These are phyloP conservation scores for Thelonectria olida DNA, from an alignment of 2,329 filamentous ascomycete species.

Conservation along the genomic window DNA sequence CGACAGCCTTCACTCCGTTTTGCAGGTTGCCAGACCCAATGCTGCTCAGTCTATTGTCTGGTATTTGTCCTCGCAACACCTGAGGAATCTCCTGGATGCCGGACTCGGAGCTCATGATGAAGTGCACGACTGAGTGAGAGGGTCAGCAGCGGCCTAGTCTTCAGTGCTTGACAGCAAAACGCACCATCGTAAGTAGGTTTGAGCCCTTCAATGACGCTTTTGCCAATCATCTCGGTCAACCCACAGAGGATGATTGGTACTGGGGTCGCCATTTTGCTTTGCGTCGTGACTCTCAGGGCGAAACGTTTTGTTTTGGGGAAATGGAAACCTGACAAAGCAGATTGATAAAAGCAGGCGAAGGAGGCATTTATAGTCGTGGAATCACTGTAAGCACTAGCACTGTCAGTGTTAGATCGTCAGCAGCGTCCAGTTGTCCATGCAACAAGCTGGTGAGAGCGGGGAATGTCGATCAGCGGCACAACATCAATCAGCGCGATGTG, in stretches of 20 bases:
- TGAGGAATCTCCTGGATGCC: conserved; percentile 32
- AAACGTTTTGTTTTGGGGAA: too few relatives aligned
- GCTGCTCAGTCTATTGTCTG: neutral
- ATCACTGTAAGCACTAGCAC: too few relatives aligned
- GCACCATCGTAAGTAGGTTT: conserved; percentile 40
- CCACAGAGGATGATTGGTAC: conserved; percentile 38
- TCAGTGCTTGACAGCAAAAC: neutral
- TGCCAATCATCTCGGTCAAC: conserved; percentile 34
- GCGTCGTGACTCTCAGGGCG: too few relatives aligned
- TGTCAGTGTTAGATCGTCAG: too few relatives aligned
- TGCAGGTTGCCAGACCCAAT: conserved; percentile 12
- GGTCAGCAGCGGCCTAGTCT: neutral
- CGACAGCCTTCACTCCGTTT: conserved; percentile 16
- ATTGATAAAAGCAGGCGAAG: too few relatives aligned
- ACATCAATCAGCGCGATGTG: neutral
- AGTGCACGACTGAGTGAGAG: conserved; percentile 31
- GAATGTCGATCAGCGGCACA: neutral
- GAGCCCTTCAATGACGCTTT: conserved; percentile 33
- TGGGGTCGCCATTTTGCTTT: conserved; percentile 1
- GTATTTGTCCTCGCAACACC: conserved; percentile 21
- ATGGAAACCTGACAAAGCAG: too few relatives aligned
- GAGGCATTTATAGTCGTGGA: too few relatives aligned
- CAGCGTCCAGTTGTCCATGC: too few relatives aligned
- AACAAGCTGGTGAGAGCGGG: too few relatives aligned
- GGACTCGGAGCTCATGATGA: conserved; percentile 26